phyloP scores from a whole-genome alignment of 1,284 basidiomycete species.

The Quambalaria eucalypti region DNA sequence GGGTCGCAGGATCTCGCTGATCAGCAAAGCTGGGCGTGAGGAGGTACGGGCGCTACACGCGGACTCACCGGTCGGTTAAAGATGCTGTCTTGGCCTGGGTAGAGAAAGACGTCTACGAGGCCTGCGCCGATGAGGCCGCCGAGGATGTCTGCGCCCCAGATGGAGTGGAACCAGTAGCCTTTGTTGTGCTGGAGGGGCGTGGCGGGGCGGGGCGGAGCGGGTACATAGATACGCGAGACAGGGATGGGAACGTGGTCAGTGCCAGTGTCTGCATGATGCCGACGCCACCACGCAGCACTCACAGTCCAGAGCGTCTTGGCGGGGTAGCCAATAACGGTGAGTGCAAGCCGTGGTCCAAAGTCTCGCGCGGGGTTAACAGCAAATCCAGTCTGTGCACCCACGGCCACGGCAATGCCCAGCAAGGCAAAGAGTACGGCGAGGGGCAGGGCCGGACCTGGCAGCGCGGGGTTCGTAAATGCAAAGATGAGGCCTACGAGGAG shows the following conservation, averaged over 20 bases:
- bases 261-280: conserved; percentile 46
- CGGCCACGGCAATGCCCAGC: conserved; percentile 54
- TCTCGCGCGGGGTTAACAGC: conserved; percentile 62
- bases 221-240: background rate
- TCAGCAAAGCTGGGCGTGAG: background rate
- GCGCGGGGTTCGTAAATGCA: conserved; percentile 49
- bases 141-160: conserved; percentile 41
- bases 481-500: conserved; percentile 28
- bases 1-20: background rate
- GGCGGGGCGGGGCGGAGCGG: background rate
- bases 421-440: conserved; percentile 55
- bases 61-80: conserved; percentile 15
- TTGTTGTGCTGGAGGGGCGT: conserved; percentile 50
- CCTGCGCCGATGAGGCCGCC: conserved; percentile 45
- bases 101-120: conserved; percentile 46
- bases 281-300: background rate
- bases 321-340: conserved; percentile 16
- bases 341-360: conserved; percentile 57
- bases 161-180: conserved; percentile 68
- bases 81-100: conserved; percentile 41
- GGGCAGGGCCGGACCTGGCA: conserved; percentile 54
- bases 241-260: conserved; percentile 48
- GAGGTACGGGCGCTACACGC: background rate
- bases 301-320: background rate
- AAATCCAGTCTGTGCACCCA: conserved; percentile 59